Evolutionary conservation across 768 basidiomycete species (phyloP).

Genomic region (Filobasidium floriforme): DNA sequence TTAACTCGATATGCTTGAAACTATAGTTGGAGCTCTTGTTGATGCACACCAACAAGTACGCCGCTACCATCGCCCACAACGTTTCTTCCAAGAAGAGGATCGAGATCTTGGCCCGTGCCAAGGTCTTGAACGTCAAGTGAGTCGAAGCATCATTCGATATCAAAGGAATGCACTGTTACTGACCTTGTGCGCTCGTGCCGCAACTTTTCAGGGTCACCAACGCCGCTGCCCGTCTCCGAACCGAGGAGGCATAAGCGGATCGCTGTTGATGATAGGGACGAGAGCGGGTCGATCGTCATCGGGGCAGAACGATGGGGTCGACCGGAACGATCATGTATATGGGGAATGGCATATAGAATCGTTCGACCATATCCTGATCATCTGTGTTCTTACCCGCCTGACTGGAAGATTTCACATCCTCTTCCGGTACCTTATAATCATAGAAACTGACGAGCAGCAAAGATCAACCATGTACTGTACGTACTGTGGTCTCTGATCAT

Average conservation of each 20-base stretch:
- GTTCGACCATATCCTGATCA: no score
- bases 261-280: not conserved
- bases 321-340: no score
- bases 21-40: slow-evolving; percentile 69
- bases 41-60: slow-evolving; percentile 95
- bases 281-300: not conserved
- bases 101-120: slow-evolving; percentile 73
- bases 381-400: no score
- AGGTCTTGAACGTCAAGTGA: slow-evolving; percentile 61
- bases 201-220: slow-evolving; percentile 71
- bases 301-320: no score
- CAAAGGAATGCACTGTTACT: not conserved
- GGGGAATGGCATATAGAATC: no score
- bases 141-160: slow-evolving; percentile 13
- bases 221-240: slow-evolving; percentile 80
- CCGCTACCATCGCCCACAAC: slow-evolving; percentile 92
- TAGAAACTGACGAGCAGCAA: no score
- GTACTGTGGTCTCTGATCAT: no score
- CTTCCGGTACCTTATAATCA: no score
- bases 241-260: slow-evolving; percentile 62
- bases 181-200: not conserved
- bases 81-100: slow-evolving; percentile 94
- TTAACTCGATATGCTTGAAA: not conserved
- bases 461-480: no score
- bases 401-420: no score